Evolutionary conservation across 2,329 filamentous ascomycete species (phyloP).

Genomic region (Claviceps sp.): DNA sequence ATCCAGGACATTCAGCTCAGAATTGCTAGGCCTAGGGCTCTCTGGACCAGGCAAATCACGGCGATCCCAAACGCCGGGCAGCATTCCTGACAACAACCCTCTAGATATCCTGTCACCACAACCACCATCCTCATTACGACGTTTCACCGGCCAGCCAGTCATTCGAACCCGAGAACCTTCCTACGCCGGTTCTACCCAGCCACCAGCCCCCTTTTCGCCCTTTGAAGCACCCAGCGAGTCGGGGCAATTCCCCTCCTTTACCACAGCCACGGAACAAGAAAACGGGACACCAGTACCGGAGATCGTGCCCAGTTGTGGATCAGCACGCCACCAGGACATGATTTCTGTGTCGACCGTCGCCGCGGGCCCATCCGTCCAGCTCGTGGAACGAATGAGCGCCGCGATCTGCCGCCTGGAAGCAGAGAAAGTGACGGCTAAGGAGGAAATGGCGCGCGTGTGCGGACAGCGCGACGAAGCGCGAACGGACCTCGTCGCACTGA

Average conservation of each 20-base stretch:
- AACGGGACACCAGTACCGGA: constrained; percentile 27
- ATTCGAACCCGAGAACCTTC: constrained; percentile 27
- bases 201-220: constrained; percentile 30
- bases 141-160: constrained; percentile 36
- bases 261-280: constrained; percentile 29
- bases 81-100: constrained; percentile 27
- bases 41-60: constrained; percentile 23
- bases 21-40: constrained; percentile 30
- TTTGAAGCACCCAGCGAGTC: constrained; percentile 28
- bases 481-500: constrained; percentile 78
- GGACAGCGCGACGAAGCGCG: constrained; percentile 85
- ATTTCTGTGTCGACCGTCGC: constrained; percentile 80
- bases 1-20: constrained; percentile 40
- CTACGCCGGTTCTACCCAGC: constrained; percentile 21
- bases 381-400: constrained; percentile 92
- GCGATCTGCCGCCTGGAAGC: constrained; percentile 82
- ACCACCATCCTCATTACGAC: constrained; percentile 15
- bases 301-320: constrained; percentile 19
- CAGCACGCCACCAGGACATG: constrained; percentile 66
- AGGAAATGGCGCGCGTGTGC: constrained; percentile 69
- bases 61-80: constrained; percentile 30
- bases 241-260: constrained; percentile 22
- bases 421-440: constrained; percentile 78
- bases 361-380: constrained; percentile 82
- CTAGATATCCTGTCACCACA: constrained; percentile 24